A percentile compares a stretch with the other conserved stretches of the same genome.
Conservation (phyloP, 257 asterid species). For the Marsdenia floribunda region DNA sequence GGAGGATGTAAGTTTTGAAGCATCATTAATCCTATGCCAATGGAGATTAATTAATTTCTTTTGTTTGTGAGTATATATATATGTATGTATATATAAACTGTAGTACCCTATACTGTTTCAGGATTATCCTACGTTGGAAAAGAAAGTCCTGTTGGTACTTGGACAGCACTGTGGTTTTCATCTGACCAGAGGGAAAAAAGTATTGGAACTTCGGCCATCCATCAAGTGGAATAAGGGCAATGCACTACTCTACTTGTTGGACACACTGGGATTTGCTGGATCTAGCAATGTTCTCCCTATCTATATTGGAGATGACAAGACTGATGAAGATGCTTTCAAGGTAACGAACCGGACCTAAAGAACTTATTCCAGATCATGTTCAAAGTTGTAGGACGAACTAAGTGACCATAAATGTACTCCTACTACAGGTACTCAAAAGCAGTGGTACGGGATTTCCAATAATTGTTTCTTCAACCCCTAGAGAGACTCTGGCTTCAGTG, state of each 20-base stretch:
- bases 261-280: conserved; percentile 48
- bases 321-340: conserved; percentile 91
- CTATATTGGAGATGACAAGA: conserved; percentile 72
- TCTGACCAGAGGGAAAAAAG: conserved; percentile 71
- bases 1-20: conserved; percentile 36
- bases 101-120: conserved; percentile 5
- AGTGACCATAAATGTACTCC: no score
- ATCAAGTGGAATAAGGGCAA: conserved; percentile 81
- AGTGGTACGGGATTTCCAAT: conserved; percentile 54
- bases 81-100: no score
- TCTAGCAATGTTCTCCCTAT: conserved; percentile 49
- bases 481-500: conserved; percentile 54
- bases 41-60: background rate
- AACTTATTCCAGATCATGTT: no score
- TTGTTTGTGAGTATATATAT: no score
- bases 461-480: conserved; percentile 53
- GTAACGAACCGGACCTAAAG: conserved; percentile 17
- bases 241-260: conserved; percentile 56
- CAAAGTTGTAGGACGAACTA: no score
- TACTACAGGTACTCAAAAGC: conserved; percentile 42
- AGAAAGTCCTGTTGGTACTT: conserved; percentile 31
- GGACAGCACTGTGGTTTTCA: conserved; percentile 39
- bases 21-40: background rate
- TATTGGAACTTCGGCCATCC: conserved; percentile 76
- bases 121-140: conserved; percentile 56